These are phyloP conservation scores for Phycomyces nitens DNA, from an alignment of 192 early-diverging fungal genomes.

Conservation along the genomic window DNA sequence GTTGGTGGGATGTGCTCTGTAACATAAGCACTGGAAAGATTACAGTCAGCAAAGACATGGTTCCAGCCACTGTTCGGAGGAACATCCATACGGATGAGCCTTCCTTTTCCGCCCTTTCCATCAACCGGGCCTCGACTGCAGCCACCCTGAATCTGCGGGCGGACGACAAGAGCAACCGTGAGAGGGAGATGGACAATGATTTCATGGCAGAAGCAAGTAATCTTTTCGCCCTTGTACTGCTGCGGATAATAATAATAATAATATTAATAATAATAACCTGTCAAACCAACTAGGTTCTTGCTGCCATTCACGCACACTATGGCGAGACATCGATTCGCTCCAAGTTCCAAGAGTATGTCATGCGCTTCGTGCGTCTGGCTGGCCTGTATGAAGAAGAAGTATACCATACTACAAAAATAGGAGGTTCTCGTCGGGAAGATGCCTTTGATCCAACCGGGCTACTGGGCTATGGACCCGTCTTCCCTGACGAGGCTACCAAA, in stretches of 20 bases:
- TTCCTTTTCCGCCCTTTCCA: not conserved
- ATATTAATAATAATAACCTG: not conserved
- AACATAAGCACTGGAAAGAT: constrained; percentile 93
- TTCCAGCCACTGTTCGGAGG: constrained; percentile 12
- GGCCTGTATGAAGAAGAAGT: constrained; percentile 74
- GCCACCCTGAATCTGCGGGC: not conserved
- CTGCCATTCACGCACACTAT: constrained; percentile 79
- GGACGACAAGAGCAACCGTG: constrained; percentile 9
- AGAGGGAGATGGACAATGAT: constrained; percentile 44
- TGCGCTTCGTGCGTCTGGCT: constrained; percentile 76
- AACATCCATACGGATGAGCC: constrained; percentile 20
- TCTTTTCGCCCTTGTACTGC: no score
- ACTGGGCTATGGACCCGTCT: constrained; percentile 70
- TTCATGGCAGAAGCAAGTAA: constrained; percentile 52
- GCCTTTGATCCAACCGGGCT: constrained; percentile 38
- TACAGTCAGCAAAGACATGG: constrained; percentile 77
- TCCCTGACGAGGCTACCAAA: constrained; percentile 61
- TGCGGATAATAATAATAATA: no score
- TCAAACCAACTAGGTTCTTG: constrained; percentile 51
- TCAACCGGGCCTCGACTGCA: not conserved
- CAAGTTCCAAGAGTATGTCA: constrained; percentile 84
- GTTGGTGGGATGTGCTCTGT: constrained; percentile 96
- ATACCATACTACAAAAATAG: constrained; percentile 59
- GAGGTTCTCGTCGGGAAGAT: constrained; percentile 39
- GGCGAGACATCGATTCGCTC: constrained; percentile 84